phyloP scores from a whole-genome alignment of 2,329 filamentous ascomycete species.

The Aspergillus sp. region DNA sequence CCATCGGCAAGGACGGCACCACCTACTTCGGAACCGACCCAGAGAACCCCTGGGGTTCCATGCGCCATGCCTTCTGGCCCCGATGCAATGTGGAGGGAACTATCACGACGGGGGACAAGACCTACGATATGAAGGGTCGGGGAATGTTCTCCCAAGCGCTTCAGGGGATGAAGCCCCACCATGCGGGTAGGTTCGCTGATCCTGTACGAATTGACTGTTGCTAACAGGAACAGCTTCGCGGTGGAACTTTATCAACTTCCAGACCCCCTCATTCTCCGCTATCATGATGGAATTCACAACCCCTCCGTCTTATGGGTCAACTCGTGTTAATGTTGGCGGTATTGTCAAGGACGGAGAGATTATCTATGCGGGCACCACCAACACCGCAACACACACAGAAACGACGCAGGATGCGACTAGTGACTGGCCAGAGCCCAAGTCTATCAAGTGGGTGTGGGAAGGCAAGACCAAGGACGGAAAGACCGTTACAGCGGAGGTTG shows the following conservation, averaged over 20 bases:
- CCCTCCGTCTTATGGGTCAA: slow-evolving; percentile 87
- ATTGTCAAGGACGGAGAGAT: slow-evolving; percentile 82
- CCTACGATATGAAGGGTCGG: slow-evolving; percentile 78
- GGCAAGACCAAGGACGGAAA: slow-evolving; percentile 79
- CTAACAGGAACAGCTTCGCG: slow-evolving; percentile 61
- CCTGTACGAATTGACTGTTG: background rate
- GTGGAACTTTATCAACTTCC: slow-evolving; percentile 95
- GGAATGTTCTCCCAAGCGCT: slow-evolving; percentile 83
- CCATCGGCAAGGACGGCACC: slow-evolving; percentile 81
- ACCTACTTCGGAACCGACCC: slow-evolving; percentile 86
- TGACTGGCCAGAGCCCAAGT: slow-evolving; percentile 85
- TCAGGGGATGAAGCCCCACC: slow-evolving; percentile 99
- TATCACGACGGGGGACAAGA: slow-evolving; percentile 80
- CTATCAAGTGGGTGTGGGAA: slow-evolving; percentile 75
- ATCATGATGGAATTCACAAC: slow-evolving; percentile 96
- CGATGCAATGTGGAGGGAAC: slow-evolving; percentile 79
- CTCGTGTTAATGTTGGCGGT: slow-evolving; percentile 79
- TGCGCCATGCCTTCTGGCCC: slow-evolving; percentile 95
- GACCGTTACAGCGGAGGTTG: slow-evolving; percentile 69
- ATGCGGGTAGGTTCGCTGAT: slow-evolving; percentile 64
- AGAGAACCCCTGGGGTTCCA: slow-evolving; percentile 83
- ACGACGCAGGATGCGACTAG: slow-evolving; percentile 74
- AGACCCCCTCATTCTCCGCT: slow-evolving; percentile 83
- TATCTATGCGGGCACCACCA: slow-evolving; percentile 69
- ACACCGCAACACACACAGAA: slow-evolving; percentile 70